Percentiles rank a stretch among this genome's conserved stretches.
Conservation (phyloP, 2,329 filamentous ascomycete species). For the Xylariaceae sp. region DNA sequence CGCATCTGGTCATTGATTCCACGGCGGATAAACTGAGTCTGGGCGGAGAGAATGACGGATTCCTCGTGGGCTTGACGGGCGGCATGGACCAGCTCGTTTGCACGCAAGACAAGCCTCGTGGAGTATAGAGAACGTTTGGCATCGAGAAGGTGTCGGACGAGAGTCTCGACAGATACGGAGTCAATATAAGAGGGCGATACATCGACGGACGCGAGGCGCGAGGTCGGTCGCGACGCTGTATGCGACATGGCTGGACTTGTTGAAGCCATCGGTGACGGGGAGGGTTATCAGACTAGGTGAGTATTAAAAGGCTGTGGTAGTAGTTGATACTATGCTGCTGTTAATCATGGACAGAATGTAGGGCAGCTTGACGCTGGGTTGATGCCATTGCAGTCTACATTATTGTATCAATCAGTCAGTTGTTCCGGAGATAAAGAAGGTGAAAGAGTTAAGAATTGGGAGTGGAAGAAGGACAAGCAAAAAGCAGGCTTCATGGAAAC, state of each 20-base stretch:
- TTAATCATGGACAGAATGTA: conserved; percentile 1
- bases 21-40: conserved; percentile 61
- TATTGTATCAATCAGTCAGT: conserved; percentile 1
- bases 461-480: background rate
- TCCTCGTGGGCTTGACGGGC: conserved; percentile 74
- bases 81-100: conserved; percentile 76
- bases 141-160: conserved; percentile 78
- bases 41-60: conserved; percentile 65
- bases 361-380: conserved; percentile 13
- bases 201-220: conserved; percentile 25
- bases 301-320: background rate
- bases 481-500: background rate
- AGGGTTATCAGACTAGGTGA: background rate
- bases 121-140: conserved; percentile 84
- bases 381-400: conserved; percentile 18
- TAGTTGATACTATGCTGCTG: background rate
- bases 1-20: conserved; percentile 54
- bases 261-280: conserved; percentile 24
- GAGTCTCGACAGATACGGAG: conserved; percentile 59
- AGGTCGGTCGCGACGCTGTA: conserved; percentile 16
- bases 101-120: conserved; percentile 75
- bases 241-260: conserved; percentile 25
- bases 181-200: conserved; percentile 36
- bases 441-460: background rate
- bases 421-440: background rate